phyloP scores from a whole-genome alignment of 2,329 filamentous ascomycete species.

The Aspergillus ochraceoroseus region DNA sequence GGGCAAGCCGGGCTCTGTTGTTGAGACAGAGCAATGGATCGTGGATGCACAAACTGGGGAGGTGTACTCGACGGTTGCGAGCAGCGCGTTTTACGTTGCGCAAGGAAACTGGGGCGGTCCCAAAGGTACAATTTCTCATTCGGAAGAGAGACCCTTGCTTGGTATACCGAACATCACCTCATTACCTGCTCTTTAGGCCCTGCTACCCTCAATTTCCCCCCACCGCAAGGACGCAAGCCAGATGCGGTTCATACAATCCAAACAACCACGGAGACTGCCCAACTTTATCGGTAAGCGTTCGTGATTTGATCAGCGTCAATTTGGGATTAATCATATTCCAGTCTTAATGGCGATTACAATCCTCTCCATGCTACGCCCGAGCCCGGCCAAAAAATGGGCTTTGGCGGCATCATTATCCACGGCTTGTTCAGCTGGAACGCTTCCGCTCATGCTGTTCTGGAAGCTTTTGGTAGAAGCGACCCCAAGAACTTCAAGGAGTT shows the following conservation, averaged over 20 bases:
- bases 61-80: conserved; percentile 64
- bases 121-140: conserved; percentile 59
- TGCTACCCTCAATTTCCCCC: conserved; percentile 70
- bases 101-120: conserved; percentile 84
- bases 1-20: conserved; percentile 73
- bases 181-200: too few relatives aligned
- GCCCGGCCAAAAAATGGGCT: conserved; percentile 83
- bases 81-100: conserved; percentile 72
- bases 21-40: conserved; percentile 72
- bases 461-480: conserved; percentile 68
- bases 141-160: too few relatives aligned
- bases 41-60: conserved; percentile 66
- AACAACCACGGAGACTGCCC: conserved; percentile 65
- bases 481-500: conserved; percentile 81
- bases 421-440: conserved; percentile 85
- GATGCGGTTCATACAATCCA: conserved; percentile 67
- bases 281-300: conserved; percentile 59
- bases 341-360: conserved; percentile 91
- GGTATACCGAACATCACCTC: too few relatives aligned
- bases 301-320: neutral
- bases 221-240: conserved; percentile 65
- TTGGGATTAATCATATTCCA: conserved; percentile 20
- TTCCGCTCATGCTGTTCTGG: conserved; percentile 66
- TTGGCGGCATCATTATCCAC: conserved; percentile 83
- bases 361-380: conserved; percentile 83